Conservation (phyloP, 257 asterid species). For the Sherardia arvensis region DNA sequence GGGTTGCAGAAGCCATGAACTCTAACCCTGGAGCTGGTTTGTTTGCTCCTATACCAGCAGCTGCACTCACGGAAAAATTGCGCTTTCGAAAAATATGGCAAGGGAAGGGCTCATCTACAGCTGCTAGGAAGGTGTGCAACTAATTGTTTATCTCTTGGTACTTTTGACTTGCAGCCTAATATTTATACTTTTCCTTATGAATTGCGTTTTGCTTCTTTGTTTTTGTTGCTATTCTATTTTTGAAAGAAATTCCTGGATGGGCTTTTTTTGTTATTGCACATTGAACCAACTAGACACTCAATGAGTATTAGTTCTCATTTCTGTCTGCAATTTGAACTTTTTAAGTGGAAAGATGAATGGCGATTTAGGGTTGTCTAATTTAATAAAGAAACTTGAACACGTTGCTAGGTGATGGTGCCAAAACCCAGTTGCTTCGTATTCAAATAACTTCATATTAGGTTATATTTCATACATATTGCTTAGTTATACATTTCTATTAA, state of each 20-base stretch:
- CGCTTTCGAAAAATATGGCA: constrained; percentile 90
- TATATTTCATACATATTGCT: not conserved
- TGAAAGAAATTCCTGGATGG: not conserved
- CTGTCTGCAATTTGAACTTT: not conserved
- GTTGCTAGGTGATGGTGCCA: not conserved
- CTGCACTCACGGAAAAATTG: constrained; percentile 41
- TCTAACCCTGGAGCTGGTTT: constrained; percentile 40
- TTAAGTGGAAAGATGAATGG: not conserved
- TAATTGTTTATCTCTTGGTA: constrained; percentile 22
- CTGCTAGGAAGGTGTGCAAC: constrained; percentile 80
- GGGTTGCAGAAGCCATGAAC: constrained; percentile 64
- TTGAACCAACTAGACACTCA: not conserved
- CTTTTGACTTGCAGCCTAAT: constrained; percentile 4
- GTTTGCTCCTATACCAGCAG: constrained; percentile 37
- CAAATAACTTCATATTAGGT: not conserved
- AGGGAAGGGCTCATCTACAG: constrained; percentile 77
- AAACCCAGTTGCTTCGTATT: not conserved
- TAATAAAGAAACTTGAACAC: not conserved
- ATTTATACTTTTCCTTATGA: not conserved
- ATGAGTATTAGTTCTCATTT: not conserved
- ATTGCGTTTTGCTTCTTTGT: not conserved
- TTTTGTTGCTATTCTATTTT: not conserved
- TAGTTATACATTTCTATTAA: not conserved
- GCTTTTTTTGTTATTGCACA: not conserved
- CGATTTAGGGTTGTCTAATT: not conserved